Evolutionary conservation across 371 early-diverging fungal species (phyloP).

Genomic region (Mucor sp.): DNA sequence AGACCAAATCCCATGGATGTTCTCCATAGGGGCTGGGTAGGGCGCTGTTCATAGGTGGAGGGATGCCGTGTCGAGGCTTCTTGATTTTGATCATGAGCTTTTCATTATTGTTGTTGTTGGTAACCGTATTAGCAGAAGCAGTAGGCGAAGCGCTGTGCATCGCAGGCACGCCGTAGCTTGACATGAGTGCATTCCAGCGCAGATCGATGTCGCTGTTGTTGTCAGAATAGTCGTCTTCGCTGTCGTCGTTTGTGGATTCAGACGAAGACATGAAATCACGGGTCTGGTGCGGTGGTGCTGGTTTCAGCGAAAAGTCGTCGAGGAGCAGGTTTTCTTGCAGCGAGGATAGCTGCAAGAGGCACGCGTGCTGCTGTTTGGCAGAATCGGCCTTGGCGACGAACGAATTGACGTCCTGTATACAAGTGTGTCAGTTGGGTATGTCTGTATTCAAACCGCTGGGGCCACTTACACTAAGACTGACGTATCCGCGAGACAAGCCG

Average conservation of each 20-base stretch:
- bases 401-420: slow-evolving; percentile 49
- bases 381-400: slow-evolving; percentile 47
- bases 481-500: slow-evolving; percentile 26
- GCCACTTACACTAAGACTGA: slow-evolving; percentile 38
- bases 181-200: slow-evolving; percentile 7
- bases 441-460: neutral
- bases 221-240: slow-evolving; percentile 28
- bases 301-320: neutral
- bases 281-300: neutral
- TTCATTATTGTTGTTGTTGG: neutral
- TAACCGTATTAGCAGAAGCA: neutral
- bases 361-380: slow-evolving; percentile 27
- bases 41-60: neutral
- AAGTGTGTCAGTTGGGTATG: too few relatives aligned
- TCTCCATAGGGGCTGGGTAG: slow-evolving; percentile 5
- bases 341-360: slow-evolving; percentile 15
- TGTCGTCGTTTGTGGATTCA: slow-evolving; percentile 21
- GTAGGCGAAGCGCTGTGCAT: neutral
- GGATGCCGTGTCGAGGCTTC: slow-evolving; percentile 7
- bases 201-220: slow-evolving; percentile 11
- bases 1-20: neutral
- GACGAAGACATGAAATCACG: slow-evolving; percentile 15
- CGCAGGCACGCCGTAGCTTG: neutral
- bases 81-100: slow-evolving; percentile 30
- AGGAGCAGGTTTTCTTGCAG: neutral